These are phyloP conservation scores for Candida odintsovae DNA, from an alignment of 805 yeast genomes.

Conservation along the genomic window DNA sequence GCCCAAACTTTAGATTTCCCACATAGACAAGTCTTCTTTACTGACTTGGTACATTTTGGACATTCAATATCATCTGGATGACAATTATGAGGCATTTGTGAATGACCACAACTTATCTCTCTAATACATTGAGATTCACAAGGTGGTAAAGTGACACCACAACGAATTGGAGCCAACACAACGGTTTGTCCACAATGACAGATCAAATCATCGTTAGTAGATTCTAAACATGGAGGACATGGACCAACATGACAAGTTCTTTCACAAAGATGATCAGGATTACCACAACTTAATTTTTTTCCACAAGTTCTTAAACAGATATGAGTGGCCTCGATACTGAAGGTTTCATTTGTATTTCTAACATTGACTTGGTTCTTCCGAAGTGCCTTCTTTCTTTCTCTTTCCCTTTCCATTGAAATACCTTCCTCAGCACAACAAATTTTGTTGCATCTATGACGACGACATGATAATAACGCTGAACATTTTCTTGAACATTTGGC, in stretches of 20 bases:
- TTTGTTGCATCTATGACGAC: slow-evolving; percentile 68
- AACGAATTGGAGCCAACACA: slow-evolving; percentile 75
- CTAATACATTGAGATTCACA: slow-evolving; percentile 65
- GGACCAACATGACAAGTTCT: slow-evolving; percentile 75
- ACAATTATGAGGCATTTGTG: slow-evolving; percentile 64
- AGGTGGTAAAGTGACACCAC: slow-evolving; percentile 64
- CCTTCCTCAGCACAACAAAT: slow-evolving; percentile 69
- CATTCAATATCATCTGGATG: slow-evolving; percentile 62
- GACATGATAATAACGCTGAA: slow-evolving; percentile 67
- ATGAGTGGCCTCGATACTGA: slow-evolving; percentile 66
- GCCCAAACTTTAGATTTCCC: slow-evolving; percentile 51
- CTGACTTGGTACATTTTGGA: slow-evolving; percentile 69
- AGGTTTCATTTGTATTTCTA: slow-evolving; percentile 41
- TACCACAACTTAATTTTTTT: slow-evolving; percentile 55
- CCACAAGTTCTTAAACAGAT: slow-evolving; percentile 66
- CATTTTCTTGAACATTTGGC: slow-evolving; percentile 73
- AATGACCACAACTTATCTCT: slow-evolving; percentile 60
- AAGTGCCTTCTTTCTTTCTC: slow-evolving; percentile 38
- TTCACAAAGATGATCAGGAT: slow-evolving; percentile 51
- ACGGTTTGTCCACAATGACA: slow-evolving; percentile 81
- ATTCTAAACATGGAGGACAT: slow-evolving; percentile 76
- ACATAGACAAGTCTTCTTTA: slow-evolving; percentile 56
- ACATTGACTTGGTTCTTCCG: slow-evolving; percentile 35
- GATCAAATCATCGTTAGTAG: slow-evolving; percentile 69
- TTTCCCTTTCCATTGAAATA: slow-evolving; percentile 45